Evolutionary conservation across 805 yeast genomes (phyloP).

Genomic region (Hanseniaspora valbyensis): DNA sequence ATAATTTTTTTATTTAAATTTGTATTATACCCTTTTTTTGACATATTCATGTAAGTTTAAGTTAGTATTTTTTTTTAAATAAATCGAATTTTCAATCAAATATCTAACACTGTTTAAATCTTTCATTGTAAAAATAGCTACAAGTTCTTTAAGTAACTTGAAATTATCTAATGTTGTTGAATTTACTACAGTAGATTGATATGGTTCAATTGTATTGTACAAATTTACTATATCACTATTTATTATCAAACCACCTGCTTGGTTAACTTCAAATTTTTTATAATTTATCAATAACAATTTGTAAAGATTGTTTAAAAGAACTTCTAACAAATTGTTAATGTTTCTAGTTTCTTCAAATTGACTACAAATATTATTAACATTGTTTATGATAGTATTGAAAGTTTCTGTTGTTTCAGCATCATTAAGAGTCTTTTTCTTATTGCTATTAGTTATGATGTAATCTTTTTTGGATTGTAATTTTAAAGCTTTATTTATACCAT

Average conservation of each 20-base stretch:
- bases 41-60: constrained; percentile 2
- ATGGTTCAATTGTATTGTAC: constrained; percentile 49
- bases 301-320: constrained; percentile 49
- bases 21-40: constrained; percentile 2
- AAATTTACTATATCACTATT: constrained; percentile 75
- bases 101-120: constrained; percentile 14
- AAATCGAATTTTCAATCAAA: constrained; percentile 11
- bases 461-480: constrained; percentile 10
- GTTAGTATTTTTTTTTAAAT: constrained; percentile 4
- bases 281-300: constrained; percentile 57
- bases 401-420: constrained; percentile 65
- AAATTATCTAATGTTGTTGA: background rate
- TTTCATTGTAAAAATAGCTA: constrained; percentile 11
- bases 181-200: background rate
- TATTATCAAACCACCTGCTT: constrained; percentile 70
- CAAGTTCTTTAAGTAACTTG: constrained; percentile 11
- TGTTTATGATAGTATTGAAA: constrained; percentile 42
- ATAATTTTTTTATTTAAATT: background rate
- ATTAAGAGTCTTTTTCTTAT: constrained; percentile 34
- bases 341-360: constrained; percentile 39
- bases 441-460: background rate
- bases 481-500: background rate
- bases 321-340: constrained; percentile 39
- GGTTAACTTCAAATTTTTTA: constrained; percentile 61
- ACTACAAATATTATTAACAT: constrained; percentile 29